Evolutionary conservation across 2,329 filamentous ascomycete species (phyloP), one percentile per base, ranked within the genome.

Genomic region (Cladosporium sp.): DNA sequence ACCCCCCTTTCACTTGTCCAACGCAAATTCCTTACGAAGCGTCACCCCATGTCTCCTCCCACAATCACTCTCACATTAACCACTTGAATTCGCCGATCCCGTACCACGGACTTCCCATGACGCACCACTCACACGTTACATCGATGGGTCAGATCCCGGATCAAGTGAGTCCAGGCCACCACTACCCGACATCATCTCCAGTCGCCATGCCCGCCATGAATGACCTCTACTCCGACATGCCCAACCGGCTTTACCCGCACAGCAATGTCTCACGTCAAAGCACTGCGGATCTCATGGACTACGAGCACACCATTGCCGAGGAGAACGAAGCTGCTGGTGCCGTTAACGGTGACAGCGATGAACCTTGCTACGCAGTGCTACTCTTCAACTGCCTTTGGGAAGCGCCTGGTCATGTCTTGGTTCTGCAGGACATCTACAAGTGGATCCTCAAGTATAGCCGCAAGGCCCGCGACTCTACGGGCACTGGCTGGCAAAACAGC

Each of bases 401-500:
- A 63, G 82, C 81, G 0, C 82, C 85, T 0, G 77, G 79, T 4
- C 81, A 88, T 61, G 85, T 83, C 20, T 88, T 97, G 84, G 84
- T 88, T 1, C 79, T 97, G 12, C 86, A 91, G 64, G 87, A 95
- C 55, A 89, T 97, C 58, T 97, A 97, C 73, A 80, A 87, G 58
- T 97, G 93, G 91, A 96, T 97, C 67, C 79, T 83, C 40, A 80
- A 86, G 25, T 87, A 96, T 68, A 96, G 91, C 2, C 82, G 83
- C 64, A 96, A 94, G 72, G 84, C 83, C 4, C 84, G 79, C 53
- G 80, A 81, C 45, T 80, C 78, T 7, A 70, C 72, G 52, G 75
- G 73, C 4, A 76, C 73, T 44, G 93, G 92, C 9, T 97, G 93
- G 93, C 89, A 93, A 74, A 97, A 97, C 73, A 96, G 90, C 70